phyloP scores from a whole-genome alignment of 2,329 filamentous ascomycete genomes.

The Colletotrichum ledebouriae region DNA sequence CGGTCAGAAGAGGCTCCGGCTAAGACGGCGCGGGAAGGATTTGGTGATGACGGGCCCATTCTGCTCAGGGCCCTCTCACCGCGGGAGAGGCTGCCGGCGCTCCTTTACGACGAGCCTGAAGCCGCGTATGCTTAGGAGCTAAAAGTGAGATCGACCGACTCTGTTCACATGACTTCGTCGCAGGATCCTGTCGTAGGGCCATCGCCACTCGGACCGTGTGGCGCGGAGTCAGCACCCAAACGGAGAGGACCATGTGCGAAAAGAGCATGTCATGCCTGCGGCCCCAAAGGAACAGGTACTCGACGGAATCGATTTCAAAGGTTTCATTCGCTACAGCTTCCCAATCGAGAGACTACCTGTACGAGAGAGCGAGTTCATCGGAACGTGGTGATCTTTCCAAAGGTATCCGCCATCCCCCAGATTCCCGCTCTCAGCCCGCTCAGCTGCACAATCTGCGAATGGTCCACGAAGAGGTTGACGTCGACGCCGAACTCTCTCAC shows the following conservation, averaged over 20 bases:
- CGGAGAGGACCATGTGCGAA: too few relatives aligned
- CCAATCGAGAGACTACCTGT: not conserved
- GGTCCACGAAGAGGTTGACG: slow-evolving; percentile 69
- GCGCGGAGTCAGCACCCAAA: too few relatives aligned
- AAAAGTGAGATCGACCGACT: too few relatives aligned
- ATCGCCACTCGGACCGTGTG: too few relatives aligned
- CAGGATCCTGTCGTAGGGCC: too few relatives aligned
- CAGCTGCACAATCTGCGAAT: slow-evolving; percentile 70
- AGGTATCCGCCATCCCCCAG: slow-evolving; percentile 59
- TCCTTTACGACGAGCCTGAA: not conserved
- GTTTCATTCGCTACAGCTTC: not conserved
- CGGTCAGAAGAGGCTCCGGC: slow-evolving; percentile 1
- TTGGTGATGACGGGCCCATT: slow-evolving; percentile 12
- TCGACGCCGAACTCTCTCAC: slow-evolving; percentile 68
- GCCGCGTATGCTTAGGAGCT: not conserved
- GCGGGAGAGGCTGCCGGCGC: not conserved
- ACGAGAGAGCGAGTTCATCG: slow-evolving; percentile 2
- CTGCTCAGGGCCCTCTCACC: not conserved
- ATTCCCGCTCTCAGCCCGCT: slow-evolving; percentile 64
- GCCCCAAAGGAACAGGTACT: too few relatives aligned
- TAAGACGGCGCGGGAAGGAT: slow-evolving; percentile 2
- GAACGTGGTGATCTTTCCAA: slow-evolving; percentile 56
- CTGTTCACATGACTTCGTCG: too few relatives aligned
- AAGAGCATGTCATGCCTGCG: too few relatives aligned
- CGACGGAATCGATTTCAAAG: not conserved